These are phyloP conservation scores for Kurtzmaniella natalensis DNA, from an alignment of 1,139 yeast species.

Conservation along the genomic window DNA sequence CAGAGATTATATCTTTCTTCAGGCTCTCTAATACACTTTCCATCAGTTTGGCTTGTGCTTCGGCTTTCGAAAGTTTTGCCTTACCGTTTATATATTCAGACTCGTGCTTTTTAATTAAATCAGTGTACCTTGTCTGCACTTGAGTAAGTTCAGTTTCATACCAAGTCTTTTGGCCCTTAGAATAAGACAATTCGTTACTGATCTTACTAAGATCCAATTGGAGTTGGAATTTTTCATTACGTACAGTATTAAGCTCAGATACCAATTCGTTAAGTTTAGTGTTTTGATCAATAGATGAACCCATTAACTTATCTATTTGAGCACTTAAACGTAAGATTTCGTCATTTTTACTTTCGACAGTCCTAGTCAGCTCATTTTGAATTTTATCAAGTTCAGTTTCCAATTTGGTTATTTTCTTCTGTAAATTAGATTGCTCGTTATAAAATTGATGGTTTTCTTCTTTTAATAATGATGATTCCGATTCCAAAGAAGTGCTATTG, in stretches of 20 bases:
- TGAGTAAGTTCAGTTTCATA: conserved; percentile 43
- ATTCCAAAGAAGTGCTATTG: conserved; percentile 22
- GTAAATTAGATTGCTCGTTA: conserved; percentile 21
- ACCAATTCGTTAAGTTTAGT: conserved; percentile 35
- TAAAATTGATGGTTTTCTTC: conserved; percentile 10
- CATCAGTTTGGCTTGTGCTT: conserved; percentile 22
- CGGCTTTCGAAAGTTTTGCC: conserved; percentile 25
- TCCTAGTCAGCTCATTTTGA: conserved; percentile 20
- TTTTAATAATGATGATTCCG: conserved; percentile 16
- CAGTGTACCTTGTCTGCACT: conserved; percentile 35
- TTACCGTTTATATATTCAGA: conserved; percentile 28
- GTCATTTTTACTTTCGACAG: conserved; percentile 38
- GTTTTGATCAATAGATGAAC: conserved; percentile 44
- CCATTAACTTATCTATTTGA: conserved; percentile 49
- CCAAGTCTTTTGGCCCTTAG: conserved; percentile 41
- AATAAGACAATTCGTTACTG: conserved; percentile 31
- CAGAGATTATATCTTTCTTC: conserved; percentile 13
- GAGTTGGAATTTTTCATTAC: conserved; percentile 34
- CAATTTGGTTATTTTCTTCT: conserved; percentile 16
- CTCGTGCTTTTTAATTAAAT: conserved; percentile 37
- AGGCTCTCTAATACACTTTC: conserved; percentile 16
- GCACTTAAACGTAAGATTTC: conserved; percentile 47
- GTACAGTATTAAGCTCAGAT: conserved; percentile 31
- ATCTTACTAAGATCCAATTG: conserved; percentile 41
- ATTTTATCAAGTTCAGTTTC: conserved; percentile 8